These are phyloP conservation scores for Phytopythium delawarense DNA, from an alignment of 352 stramenopile species.

Conservation along the genomic window DNA sequence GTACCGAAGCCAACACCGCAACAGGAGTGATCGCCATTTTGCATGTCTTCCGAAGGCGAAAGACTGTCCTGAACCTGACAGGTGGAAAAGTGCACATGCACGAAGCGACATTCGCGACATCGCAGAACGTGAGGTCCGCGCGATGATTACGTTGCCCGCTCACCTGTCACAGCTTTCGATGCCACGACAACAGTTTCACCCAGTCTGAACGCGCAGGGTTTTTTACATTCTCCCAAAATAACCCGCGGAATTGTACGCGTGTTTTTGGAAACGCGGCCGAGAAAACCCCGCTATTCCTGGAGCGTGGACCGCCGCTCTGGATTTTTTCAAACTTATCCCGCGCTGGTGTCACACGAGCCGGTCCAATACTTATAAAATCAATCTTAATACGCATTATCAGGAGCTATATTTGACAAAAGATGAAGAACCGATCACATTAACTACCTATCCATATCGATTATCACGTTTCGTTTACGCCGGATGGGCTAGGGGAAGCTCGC, in stretches of 20 bases:
- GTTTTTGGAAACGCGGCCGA: not conserved
- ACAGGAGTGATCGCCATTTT: not conserved
- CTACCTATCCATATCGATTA: not conserved
- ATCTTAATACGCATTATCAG: not conserved
- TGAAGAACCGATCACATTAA: not conserved
- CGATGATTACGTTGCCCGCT: not conserved
- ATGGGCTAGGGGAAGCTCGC: not conserved
- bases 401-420: not conserved
- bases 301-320: not conserved
- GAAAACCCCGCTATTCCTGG: not conserved
- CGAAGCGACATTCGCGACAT: not conserved
- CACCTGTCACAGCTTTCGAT: not conserved
- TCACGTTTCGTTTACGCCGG: not conserved
- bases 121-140: not conserved
- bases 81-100: not conserved
- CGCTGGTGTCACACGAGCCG: not conserved
- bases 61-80: too few species aligned
- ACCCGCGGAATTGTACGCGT: not conserved
- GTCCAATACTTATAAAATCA: not conserved
- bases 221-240: not conserved
- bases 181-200: not conserved
- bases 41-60: not conserved
- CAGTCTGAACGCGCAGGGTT: not conserved
- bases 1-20: not conserved
- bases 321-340: conserved; percentile 4